Evolutionary conservation across 352 stramenopile genomes (phyloP), one percentile per base, ranked within the genome.

Genomic region (Globisporangium cylindrosporum): DNA sequence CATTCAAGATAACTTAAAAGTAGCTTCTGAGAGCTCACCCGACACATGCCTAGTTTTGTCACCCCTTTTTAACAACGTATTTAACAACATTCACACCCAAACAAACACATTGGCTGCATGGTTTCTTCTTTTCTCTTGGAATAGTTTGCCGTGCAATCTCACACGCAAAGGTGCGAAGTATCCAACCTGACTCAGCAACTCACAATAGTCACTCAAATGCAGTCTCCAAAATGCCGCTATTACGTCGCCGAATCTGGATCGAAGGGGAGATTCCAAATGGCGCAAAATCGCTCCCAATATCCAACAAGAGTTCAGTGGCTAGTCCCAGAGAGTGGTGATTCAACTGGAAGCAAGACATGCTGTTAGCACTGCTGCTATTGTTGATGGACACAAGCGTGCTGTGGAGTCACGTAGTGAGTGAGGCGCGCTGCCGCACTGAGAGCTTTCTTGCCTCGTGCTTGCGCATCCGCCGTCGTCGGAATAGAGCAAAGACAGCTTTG

Each of bases 1-100:
- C 29, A 60, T 29, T 36, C 29, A 34, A 60, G 34, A 60, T 60
- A 60, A 60, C 55, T 60, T 60, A 60, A 60, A 46, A 36, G 18
- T 46, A 34, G 55, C 29, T 59, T 20, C 24, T 34, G 18, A 32
- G 5, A 60, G 29, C 29, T 60, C 22, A 20, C 15, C 22, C 25
- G 15, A 36, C 9, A 59, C 34, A 51, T 12, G 18, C 15, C 54
- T 41, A 60, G 29, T 62, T 49, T 49, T 62, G 56, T 62, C 56
- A 62, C 24, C 56, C 18, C 8, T 46, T 32, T 59, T 43, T 27
- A 58, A 9, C 3, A 59, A 46, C 36, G 38, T 60, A 46, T 60
- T 46, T 60, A 34, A 60, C n/a, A 18, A 20, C 27, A 59, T 49
- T 49, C 43, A 24, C 55, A 43, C 29, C 12, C 18, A 59, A 18